Conservation (phyloP, 345 rosid genomes). For the Atalantia buxifolia region DNA sequence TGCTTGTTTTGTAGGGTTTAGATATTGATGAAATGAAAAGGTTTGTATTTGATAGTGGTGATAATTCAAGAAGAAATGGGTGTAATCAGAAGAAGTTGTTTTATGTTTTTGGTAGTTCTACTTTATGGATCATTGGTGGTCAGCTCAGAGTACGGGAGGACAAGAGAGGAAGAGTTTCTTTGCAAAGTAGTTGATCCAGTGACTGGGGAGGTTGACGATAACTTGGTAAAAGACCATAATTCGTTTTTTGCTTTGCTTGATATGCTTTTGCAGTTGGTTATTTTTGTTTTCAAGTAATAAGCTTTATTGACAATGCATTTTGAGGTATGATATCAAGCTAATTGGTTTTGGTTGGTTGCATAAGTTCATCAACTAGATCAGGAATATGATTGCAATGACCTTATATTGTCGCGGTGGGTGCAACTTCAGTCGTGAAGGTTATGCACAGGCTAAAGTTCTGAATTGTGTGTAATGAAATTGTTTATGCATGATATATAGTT, state of each 20-base stretch:
- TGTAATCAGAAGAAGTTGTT: constrained; percentile 21
- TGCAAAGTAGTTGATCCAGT: constrained; percentile 43
- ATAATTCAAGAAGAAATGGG: constrained; percentile 30
- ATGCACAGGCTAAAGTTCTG: background rate
- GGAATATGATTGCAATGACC: background rate
- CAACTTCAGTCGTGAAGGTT: background rate
- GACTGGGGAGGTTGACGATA: constrained; percentile 45
- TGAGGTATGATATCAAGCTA: background rate
- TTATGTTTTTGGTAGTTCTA: constrained; percentile 30
- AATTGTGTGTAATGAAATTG: background rate
- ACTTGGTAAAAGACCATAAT: constrained; percentile 39
- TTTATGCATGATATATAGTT: background rate
- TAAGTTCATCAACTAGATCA: background rate
- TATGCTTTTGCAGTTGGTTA: background rate
- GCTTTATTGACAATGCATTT: background rate
- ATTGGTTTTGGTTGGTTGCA: background rate
- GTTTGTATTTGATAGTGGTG: constrained; percentile 15
- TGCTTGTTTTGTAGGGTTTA: constrained; percentile 22
- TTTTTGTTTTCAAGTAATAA: background rate
- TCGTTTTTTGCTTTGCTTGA: background rate
- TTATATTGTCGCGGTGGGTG: background rate
- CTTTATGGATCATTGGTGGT: constrained; percentile 37
- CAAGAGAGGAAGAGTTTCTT: constrained; percentile 38
- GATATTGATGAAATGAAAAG: constrained; percentile 40
- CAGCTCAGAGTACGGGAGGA: constrained; percentile 33